Evolutionary conservation across 345 rosid genomes (phyloP), one percentile per base, ranked within the genome.

Genomic region (Draba incana): DNA sequence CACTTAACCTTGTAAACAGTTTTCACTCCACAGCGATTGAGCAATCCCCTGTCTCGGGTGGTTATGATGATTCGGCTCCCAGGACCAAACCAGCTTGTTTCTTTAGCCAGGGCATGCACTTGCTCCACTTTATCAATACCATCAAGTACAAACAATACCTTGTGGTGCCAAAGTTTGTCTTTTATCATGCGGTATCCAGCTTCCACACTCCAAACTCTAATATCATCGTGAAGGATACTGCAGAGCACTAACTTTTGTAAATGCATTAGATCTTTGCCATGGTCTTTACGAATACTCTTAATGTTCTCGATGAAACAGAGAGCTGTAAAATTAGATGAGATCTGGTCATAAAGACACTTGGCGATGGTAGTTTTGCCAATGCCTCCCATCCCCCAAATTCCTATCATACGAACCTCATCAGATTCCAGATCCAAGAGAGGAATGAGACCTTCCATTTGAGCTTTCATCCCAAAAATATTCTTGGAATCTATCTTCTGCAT

Each of bases 351-450:
- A 27, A 66, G 27, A 39, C 14, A 53, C 28, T 31, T 66, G 13
- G 50, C 71, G n/a, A 66, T 23, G 11, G 62, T 13, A 10, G 62
- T 66, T 27, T 66, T 66, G 13, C 71, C 71, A 5, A 66, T 41
- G 2, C 71, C 62, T 7, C 71, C 30, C 30, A 27, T 27, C 3
- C 30, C 30, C 30, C 30, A 27, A 27, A 27, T 27, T 27, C 30
- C 30, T 27, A 27, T 27, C 30, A 27, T 27, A 27, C 30, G 30
- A 27, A 27, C 30, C 2, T 27, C 30, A 27, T 27, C 3, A 3
- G 3, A 2, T 27, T 27, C 30, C 2, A 27, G 30, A 2, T 27
- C 30, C 30, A 27, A 27, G 30, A 27, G 30, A 27, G 30, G 3
- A 3, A 3, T 27, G 30, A 27, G 30, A 2, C 3, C 2, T 27